Base-by-base conservation (phyloP, 495 filamentous ascomycete genomes). In the Daldinia concentrica region DNA sequence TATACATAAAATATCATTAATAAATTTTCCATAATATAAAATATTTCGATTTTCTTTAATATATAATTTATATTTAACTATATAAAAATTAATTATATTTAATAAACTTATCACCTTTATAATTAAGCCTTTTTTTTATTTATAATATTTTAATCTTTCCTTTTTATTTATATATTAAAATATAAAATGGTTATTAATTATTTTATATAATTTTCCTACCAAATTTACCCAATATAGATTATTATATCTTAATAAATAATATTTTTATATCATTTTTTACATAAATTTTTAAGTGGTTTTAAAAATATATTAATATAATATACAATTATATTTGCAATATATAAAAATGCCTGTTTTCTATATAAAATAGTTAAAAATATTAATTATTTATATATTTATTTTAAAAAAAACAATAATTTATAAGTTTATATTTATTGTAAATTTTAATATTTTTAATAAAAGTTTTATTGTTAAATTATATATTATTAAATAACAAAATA, bases 51-150 rank as follows among this genome's bases (percentile, higher is more conserved):
- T 0, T 51, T 51, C 4, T 51, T 51, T 19, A 19, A 51, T 51
- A 19, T 19, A 27, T 51, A 51, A 51, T 51, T 19, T 51, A 51
- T 19, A 51, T 51, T 51, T 19, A 51, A 51, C 27, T 51, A 19
- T 26, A 27, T 22, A 51, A 51, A 22, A 27, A 51, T 51, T 22
- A 51, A 26, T 51, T 7, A 51, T 19, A 51, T 19, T 51, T 27
- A 51, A 1, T 32, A 32, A 8, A 32, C 9, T 8, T 32, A 32
- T 9, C 1, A 32, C 2, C 2, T 32, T 32, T 32, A 32, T 32
- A 8, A 32, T 32, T 32, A 32, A 32, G 0, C 30, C 30, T 9
- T 8, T 32, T 32, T 32, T 32, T 32, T 32, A 32, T 32, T 32
- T 32, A 32, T 32, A 32, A 32, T 32, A 32, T 32, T 32, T 32